Percentiles rank a stretch among this genome's conserved stretches.
phyloP scores from a whole-genome alignment of 768 basidiomycete genomes.

The Lactarius akahatsu region DNA sequence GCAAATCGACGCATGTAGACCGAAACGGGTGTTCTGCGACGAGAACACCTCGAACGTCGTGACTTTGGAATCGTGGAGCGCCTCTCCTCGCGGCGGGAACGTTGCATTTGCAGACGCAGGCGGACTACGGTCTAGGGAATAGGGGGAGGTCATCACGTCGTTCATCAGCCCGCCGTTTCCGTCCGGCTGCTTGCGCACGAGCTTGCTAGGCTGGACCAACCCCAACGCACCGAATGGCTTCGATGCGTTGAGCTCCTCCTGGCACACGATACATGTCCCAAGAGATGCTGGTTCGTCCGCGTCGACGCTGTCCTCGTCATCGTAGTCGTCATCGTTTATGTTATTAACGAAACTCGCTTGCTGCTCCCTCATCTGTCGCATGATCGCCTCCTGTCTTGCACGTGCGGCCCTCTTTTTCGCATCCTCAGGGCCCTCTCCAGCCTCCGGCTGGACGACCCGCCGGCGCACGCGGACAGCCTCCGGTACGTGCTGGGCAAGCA shows the following conservation, averaged over 20 bases:
- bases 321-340: slow-evolving; percentile 70
- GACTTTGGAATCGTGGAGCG: slow-evolving; percentile 47
- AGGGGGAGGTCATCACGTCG: slow-evolving; percentile 63
- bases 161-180: slow-evolving; percentile 58
- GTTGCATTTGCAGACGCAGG: slow-evolving; percentile 37
- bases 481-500: slow-evolving; percentile 55
- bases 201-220: slow-evolving; percentile 81
- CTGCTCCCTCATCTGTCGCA: slow-evolving; percentile 94
- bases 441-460: slow-evolving; percentile 40
- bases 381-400: slow-evolving; percentile 87
- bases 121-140: slow-evolving; percentile 61
- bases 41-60: slow-evolving; percentile 75
- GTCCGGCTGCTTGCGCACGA: slow-evolving; percentile 78
- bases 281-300: slow-evolving; percentile 55
- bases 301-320: slow-evolving; percentile 57
- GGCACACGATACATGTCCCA: slow-evolving; percentile 98
- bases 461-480: slow-evolving; percentile 55
- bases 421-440: slow-evolving; percentile 54
- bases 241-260: slow-evolving; percentile 78
- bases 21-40: slow-evolving; percentile 71
- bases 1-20: slow-evolving; percentile 84
- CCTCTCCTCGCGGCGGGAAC: slow-evolving; percentile 54
- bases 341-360: slow-evolving; percentile 84
- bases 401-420: slow-evolving; percentile 84
- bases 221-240: slow-evolving; percentile 85